Conservation (phyloP, 2,329 filamentous ascomycete genomes). For the Diaporthe helianthi region DNA sequence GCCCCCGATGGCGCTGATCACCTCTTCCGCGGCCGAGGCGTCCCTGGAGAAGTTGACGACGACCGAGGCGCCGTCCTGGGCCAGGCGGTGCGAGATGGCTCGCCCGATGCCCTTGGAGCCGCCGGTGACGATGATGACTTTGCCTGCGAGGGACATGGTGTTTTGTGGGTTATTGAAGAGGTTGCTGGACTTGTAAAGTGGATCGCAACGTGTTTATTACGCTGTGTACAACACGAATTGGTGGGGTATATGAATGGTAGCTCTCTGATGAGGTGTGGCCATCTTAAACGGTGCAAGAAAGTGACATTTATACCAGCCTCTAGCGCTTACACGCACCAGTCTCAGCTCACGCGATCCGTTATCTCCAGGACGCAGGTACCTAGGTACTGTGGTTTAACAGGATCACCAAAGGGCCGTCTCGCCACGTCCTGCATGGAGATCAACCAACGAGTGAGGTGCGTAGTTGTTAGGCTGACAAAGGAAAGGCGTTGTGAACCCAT, state of each 20-base stretch:
- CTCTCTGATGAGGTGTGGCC: background rate
- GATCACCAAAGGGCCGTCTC: background rate
- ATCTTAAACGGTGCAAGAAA: background rate
- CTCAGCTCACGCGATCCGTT: background rate
- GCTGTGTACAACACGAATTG: background rate
- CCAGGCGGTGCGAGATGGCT: constrained; percentile 88
- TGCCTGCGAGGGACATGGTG: constrained; percentile 53
- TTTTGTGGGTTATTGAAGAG: background rate
- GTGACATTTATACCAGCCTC: background rate
- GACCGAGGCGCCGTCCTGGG: constrained; percentile 78
- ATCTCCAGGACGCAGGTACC: background rate
- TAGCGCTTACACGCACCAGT: background rate
- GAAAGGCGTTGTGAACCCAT: background rate
- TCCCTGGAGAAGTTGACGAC: constrained; percentile 65
- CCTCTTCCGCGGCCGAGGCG: constrained; percentile 51
- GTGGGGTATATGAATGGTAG: background rate
- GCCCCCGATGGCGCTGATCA: constrained; percentile 56
- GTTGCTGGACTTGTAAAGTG: too few relatives aligned
- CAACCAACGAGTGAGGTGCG: background rate
- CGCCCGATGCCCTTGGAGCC: constrained; percentile 81
- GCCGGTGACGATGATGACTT: constrained; percentile 83
- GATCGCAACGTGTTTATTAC: too few relatives aligned
- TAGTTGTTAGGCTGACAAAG: background rate
- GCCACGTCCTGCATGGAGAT: background rate
- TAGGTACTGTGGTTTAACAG: background rate